Evolutionary conservation across 352 stramenopile species (phyloP), one percentile per base, ranked within the genome.

Genomic region (Pythium volutum): DNA sequence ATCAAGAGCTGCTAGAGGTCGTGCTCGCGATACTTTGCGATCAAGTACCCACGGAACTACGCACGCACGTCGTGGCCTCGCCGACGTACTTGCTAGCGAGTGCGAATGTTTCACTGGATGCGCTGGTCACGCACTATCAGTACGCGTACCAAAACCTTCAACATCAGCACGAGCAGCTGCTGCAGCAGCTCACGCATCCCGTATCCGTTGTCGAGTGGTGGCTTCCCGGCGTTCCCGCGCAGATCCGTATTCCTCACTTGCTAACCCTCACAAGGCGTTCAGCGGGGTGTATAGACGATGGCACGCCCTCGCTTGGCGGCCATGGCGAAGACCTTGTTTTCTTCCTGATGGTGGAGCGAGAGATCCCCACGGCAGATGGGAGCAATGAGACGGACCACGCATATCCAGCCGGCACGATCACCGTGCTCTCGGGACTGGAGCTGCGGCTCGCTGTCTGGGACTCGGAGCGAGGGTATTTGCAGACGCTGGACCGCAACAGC

Each of bases 371-470:
- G 7, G 9, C 10, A 14, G 14, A 15, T 45, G 34, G 11, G 1
- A 46, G 42, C 31, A 43, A 29, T 16, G 38, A 49, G 38, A 18
- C 23, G 11, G 34, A 48, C 5, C 2, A 23, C 27, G n/a, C 0
- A 10, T 54, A 42, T 22, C 57, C 36, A 22, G 50, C 54, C 6
- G 25, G 39, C 26, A 65, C 51, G 4, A 36, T 82, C 48, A 51
- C 52, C 8, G 61, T 76, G 9, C 38, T 82, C 8, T 59, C 68
- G 7, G 74, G 74, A n/a, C 20, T 82, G 11, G 58, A 72, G 23
- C 61, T 79, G 22, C 63, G 75, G 1, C 57, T 66, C 47, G 69
- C 71, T 4, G 47, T 33, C 1, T 79, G 71, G 74, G 69, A 79
- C 29, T 8, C 48, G 26, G 51, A 69, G 2, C 52, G 58, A 25